Conservation (phyloP, 169 alveolate genomes). For the Plasmodium gaboni region DNA sequence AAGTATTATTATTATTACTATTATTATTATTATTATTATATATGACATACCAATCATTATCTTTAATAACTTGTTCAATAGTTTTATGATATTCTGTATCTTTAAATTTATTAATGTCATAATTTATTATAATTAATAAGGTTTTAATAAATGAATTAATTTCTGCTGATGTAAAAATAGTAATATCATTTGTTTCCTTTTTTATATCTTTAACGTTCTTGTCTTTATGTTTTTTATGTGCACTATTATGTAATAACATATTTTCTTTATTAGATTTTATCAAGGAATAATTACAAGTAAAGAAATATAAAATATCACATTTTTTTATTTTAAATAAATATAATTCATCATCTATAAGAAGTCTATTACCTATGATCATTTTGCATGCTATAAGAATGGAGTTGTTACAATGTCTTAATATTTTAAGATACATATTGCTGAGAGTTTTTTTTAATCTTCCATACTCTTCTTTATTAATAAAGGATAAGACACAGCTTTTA, state of each 20-base stretch:
- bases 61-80: conserved; percentile 38
- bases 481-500: neutral
- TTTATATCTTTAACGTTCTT: neutral
- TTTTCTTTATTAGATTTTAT: conserved; percentile 41
- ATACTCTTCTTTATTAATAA: conserved; percentile 12
- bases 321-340: conserved; percentile 15
- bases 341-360: conserved; percentile 36
- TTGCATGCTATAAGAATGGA: conserved; percentile 40
- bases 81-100: conserved; percentile 44
- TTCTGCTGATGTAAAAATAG: conserved; percentile 1
- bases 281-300: conserved; percentile 30
- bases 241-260: neutral
- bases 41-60: conserved; percentile 41
- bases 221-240: neutral
- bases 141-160: conserved; percentile 31
- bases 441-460: conserved; percentile 1
- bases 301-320: conserved; percentile 21
- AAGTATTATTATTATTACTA: neutral
- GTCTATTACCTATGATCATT: conserved; percentile 51
- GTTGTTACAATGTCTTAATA: conserved; percentile 21
- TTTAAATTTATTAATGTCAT: conserved; percentile 29
- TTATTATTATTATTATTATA: conserved; percentile 8
- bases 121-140: conserved; percentile 28
- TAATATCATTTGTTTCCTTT: neutral
- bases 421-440: conserved; percentile 36